Conservation (phyloP, 148 eudicot species). For the Amaranthus hypochondriacus region DNA sequence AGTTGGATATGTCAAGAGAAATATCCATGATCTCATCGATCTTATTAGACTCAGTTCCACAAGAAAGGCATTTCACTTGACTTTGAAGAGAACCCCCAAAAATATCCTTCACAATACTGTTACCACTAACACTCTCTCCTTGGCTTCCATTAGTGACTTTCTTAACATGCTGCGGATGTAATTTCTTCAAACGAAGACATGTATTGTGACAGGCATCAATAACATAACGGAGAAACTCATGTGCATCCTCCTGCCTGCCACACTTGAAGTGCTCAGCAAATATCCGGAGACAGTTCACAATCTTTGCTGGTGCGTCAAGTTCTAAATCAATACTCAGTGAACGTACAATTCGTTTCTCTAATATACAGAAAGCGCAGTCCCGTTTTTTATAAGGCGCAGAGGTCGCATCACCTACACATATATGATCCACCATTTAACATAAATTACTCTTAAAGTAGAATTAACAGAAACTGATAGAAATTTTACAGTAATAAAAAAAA, state of each 20-base stretch:
- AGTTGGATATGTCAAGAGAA: constrained; percentile 72
- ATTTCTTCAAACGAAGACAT: constrained; percentile 78
- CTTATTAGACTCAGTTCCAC: constrained; percentile 89
- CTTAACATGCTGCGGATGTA: constrained; percentile 47
- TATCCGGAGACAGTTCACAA: constrained; percentile 56
- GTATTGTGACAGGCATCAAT: constrained; percentile 91
- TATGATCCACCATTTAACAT: neutral
- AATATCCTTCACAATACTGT: constrained; percentile 74
- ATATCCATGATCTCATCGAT: constrained; percentile 98
- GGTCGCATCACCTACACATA: constrained; percentile 53
- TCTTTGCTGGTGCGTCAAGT: constrained; percentile 68
- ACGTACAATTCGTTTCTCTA: constrained; percentile 78
- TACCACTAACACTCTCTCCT: constrained; percentile 33
- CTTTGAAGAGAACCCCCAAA: constrained; percentile 96
- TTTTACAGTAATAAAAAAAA: neutral
- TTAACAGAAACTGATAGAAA: neutral
- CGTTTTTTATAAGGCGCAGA: constrained; percentile 54
- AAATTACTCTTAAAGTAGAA: neutral
- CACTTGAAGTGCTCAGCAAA: constrained; percentile 69
- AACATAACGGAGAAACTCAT: constrained; percentile 91
- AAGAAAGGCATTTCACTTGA: constrained; percentile 89
- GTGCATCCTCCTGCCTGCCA: constrained; percentile 97
- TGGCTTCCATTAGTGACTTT: constrained; percentile 42
- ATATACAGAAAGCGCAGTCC: constrained; percentile 86
- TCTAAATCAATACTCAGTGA: constrained; percentile 55